Conservation (phyloP, 2,329 filamentous ascomycete genomes). For the Akanthomyces muscarius region DNA sequence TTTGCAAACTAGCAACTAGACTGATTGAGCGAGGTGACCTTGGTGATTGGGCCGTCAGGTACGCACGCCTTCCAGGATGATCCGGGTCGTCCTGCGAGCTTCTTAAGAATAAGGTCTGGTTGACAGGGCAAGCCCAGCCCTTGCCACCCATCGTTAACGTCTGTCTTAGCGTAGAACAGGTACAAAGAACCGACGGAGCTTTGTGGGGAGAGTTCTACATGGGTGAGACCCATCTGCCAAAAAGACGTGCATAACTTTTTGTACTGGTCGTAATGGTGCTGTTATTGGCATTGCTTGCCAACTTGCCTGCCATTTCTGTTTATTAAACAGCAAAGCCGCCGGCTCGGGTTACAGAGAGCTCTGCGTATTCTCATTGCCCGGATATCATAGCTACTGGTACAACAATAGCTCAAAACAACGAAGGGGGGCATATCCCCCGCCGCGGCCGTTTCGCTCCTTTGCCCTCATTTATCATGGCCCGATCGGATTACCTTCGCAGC, state of each 20-base stretch:
- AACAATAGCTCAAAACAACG: background rate
- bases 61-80: background rate
- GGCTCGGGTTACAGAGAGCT: too few relatives aligned
- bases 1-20: background rate
- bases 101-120: too few relatives aligned
- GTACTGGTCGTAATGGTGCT: too few relatives aligned
- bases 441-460: background rate
- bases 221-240: too few relatives aligned
- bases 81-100: background rate
- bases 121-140: background rate
- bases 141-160: background rate
- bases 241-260: too few relatives aligned
- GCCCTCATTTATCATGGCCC: background rate
- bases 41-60: background rate
- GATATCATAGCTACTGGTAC: background rate
- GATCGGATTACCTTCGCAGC: background rate
- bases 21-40: background rate
- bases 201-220: too few relatives aligned
- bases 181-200: too few relatives aligned
- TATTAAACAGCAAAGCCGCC: too few relatives aligned
- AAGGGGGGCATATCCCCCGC: background rate
- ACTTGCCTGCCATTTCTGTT: too few relatives aligned
- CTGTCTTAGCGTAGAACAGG: background rate
- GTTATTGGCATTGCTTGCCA: too few relatives aligned
- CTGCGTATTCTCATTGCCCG: too few relatives aligned